phyloP scores from a whole-genome alignment of 176 grass and related monocot genomes.

The Tillandsia leiboldiana region DNA sequence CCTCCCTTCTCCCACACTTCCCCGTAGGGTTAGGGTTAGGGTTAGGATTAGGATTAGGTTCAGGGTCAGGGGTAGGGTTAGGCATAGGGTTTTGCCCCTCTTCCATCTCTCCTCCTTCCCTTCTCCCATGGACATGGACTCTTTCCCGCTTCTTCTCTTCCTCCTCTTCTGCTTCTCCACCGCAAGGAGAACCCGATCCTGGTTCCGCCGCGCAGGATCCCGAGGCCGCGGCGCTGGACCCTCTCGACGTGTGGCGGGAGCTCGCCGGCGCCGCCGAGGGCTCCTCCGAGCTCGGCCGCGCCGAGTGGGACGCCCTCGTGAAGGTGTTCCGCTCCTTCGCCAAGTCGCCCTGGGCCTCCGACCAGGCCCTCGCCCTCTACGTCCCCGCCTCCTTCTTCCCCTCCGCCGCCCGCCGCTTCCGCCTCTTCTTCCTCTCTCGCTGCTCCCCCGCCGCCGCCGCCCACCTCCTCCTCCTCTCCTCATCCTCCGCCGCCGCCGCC shows the following conservation, averaged over 20 bases:
- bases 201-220: not conserved
- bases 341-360: slow-evolving; percentile 52
- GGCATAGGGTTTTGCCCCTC: slow-evolving; percentile 13
- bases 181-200: not conserved
- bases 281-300: slow-evolving; percentile 23
- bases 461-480: slow-evolving; percentile 30
- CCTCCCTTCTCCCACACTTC: slow-evolving; percentile 12
- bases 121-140: slow-evolving; percentile 2
- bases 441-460: slow-evolving; percentile 29
- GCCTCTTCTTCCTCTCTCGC: slow-evolving; percentile 44
- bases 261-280: slow-evolving; percentile 22
- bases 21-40: slow-evolving; percentile 19
- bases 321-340: slow-evolving; percentile 48
- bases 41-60: slow-evolving; percentile 22
- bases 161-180: not conserved
- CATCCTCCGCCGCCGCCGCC: slow-evolving; percentile 24
- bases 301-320: slow-evolving; percentile 39
- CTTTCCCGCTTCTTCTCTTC: slow-evolving; percentile 11
- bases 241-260: slow-evolving; percentile 47
- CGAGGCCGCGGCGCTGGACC: slow-evolving; percentile 4
- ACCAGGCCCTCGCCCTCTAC: slow-evolving; percentile 83
- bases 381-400: slow-evolving; percentile 52
- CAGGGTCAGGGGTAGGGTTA: slow-evolving; percentile 18
- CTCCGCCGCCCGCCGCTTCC: slow-evolving; percentile 36
- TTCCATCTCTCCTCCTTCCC: slow-evolving; percentile 22